phyloP scores from a whole-genome alignment of 352 stramenopile species.

The Globisporangium cylindrosporum region DNA sequence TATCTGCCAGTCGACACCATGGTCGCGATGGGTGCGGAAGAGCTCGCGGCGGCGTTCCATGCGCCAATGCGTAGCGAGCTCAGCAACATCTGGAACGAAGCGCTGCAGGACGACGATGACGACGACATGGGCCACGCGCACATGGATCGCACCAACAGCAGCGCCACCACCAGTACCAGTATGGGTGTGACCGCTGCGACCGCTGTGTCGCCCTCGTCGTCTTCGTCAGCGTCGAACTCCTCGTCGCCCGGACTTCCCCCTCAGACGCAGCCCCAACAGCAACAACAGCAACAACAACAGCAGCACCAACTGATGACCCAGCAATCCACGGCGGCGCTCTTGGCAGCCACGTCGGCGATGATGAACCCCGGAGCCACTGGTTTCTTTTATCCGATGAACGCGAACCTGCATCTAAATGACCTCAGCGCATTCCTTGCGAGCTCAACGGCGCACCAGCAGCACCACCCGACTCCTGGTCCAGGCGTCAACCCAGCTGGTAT shows the following conservation, averaged over 20 bases:
- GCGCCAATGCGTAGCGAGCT: slow-evolving; percentile 16
- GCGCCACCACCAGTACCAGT: not conserved
- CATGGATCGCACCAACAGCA: not conserved
- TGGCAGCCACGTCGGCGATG: slow-evolving; percentile 2
- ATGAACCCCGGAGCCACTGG: not conserved
- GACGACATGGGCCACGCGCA: slow-evolving; percentile 6
- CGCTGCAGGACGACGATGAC: slow-evolving; percentile 10
- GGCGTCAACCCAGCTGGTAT: not conserved
- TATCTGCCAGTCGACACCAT: not conserved
- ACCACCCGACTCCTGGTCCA: not conserved
- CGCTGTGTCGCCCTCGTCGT: slow-evolving; percentile 4
- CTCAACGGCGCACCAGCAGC: slow-evolving; percentile 1
- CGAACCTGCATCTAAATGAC: slow-evolving; percentile 23
- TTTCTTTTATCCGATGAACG: slow-evolving; percentile 11
- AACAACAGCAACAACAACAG: not conserved
- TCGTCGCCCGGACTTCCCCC: slow-evolving; percentile 7
- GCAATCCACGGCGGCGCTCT: slow-evolving; percentile 1
- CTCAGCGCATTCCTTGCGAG: slow-evolving; percentile 32
- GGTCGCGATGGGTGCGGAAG: slow-evolving; percentile 9
- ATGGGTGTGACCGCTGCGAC: not conserved
- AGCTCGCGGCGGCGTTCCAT: slow-evolving; percentile 16
- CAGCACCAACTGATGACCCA: slow-evolving; percentile 3
- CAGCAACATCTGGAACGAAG: slow-evolving; percentile 15
- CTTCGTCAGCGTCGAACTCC: slow-evolving; percentile 5
- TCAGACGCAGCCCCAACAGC: slow-evolving; percentile 1